These are phyloP conservation scores for Lantana camara DNA, from an alignment of 257 asterid genomes.

Conservation along the genomic window DNA sequence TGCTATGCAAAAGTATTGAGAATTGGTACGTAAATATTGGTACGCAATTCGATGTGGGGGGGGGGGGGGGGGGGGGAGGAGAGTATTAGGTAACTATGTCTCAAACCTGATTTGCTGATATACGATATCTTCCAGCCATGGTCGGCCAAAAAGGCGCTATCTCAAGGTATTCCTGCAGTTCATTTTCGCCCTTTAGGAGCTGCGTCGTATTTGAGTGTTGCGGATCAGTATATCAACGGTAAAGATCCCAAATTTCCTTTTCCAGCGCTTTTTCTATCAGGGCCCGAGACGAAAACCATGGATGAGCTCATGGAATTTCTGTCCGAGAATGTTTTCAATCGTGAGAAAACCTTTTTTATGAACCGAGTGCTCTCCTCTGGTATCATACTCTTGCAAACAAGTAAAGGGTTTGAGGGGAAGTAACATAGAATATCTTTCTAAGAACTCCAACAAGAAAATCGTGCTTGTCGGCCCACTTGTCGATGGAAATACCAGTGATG, in stretches of 20 bases:
- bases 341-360: background rate
- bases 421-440: constrained; percentile 41
- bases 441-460: constrained; percentile 24
- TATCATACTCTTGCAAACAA: constrained; percentile 33
- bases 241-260: background rate
- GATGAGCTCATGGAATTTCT: background rate
- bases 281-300: background rate
- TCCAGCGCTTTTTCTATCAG: background rate
- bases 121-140: background rate
- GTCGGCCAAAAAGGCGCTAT: background rate
- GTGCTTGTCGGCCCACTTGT: constrained; percentile 42
- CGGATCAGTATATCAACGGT: background rate
- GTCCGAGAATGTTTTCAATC: background rate
- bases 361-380: constrained; percentile 27
- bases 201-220: background rate
- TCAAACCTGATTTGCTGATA: background rate
- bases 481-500: background rate
- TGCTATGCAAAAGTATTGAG: no score
- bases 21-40: no score
- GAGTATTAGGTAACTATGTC: no score
- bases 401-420: constrained; percentile 38
- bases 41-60: no score
- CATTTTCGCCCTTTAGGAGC: background rate
- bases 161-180: background rate
- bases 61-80: no score